phyloP scores from a whole-genome alignment of 805 yeast genomes.

The Zygoascus bituminiphila region DNA sequence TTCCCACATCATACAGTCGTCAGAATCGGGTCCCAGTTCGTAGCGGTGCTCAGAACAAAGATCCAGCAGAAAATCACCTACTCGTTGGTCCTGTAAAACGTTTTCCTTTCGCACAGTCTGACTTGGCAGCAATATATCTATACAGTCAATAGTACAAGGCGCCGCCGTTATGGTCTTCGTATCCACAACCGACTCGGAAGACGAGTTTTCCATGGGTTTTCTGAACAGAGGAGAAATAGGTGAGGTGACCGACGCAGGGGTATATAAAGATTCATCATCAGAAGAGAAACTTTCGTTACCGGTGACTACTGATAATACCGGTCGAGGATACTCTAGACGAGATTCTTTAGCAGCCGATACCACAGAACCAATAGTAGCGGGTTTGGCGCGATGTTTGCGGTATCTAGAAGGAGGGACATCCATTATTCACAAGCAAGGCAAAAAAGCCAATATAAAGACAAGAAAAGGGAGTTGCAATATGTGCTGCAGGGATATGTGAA shows the following conservation, averaged over 20 bases:
- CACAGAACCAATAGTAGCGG: background rate
- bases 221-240: background rate
- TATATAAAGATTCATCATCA: background rate
- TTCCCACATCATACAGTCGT: conserved; percentile 26
- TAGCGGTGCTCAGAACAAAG: conserved; percentile 26
- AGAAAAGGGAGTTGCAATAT: too few relatives aligned
- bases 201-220: background rate
- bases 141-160: background rate
- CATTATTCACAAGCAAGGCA: too few relatives aligned
- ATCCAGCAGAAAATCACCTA: conserved; percentile 13
- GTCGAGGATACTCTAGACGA: background rate
- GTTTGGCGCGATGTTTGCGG: background rate
- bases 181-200: background rate
- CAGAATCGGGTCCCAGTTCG: conserved; percentile 21
- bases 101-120: conserved; percentile 17
- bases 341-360: background rate
- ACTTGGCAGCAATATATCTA: conserved; percentile 19
- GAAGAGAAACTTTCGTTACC: conserved; percentile 1
- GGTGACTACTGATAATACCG: background rate
- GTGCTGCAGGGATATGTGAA: too few relatives aligned
- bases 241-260: background rate
- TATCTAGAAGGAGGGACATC: background rate
- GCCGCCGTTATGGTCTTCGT: background rate
- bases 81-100: conserved; percentile 10
- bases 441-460: too few relatives aligned